Percentiles rank a stretch among this genome's conserved stretches.
Evolutionary conservation across 2,329 filamentous ascomycete species (phyloP).

Genomic region (Penicillium psychrosexuale): DNA sequence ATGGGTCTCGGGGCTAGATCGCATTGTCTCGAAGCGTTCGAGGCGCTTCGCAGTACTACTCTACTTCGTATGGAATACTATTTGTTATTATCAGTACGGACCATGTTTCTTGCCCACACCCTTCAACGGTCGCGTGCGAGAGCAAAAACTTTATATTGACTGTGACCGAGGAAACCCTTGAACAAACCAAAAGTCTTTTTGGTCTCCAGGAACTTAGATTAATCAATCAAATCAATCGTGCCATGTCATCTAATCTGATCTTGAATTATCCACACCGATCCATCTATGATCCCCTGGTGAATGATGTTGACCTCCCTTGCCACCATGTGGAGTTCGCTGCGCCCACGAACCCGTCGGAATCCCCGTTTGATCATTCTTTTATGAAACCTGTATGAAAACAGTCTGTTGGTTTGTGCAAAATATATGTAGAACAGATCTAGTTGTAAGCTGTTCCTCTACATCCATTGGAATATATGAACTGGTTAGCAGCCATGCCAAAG

Average conservation of each 20-base stretch:
- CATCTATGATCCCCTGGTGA: neutral
- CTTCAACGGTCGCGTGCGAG: neutral
- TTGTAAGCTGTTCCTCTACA: neutral
- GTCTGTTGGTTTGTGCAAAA: no score
- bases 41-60: neutral
- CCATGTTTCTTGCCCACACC: no score
- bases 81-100: no score
- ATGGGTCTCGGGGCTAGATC: neutral
- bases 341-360: neutral
- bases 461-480: neutral
- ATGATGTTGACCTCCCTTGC: neutral
- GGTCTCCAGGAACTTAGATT: neutral
- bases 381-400: neutral
- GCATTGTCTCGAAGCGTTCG: neutral
- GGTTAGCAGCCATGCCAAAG: neutral
- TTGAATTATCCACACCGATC: neutral
- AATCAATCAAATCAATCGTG: neutral
- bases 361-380: neutral
- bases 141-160: no score
- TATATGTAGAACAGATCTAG: neutral
- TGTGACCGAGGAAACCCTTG: neutral
- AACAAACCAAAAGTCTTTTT: neutral
- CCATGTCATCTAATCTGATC: neutral
- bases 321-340: neutral
- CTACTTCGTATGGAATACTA: neutral